Conservation (phyloP, 1,284 basidiomycete genomes). For the Xanthoconium separans region DNA sequence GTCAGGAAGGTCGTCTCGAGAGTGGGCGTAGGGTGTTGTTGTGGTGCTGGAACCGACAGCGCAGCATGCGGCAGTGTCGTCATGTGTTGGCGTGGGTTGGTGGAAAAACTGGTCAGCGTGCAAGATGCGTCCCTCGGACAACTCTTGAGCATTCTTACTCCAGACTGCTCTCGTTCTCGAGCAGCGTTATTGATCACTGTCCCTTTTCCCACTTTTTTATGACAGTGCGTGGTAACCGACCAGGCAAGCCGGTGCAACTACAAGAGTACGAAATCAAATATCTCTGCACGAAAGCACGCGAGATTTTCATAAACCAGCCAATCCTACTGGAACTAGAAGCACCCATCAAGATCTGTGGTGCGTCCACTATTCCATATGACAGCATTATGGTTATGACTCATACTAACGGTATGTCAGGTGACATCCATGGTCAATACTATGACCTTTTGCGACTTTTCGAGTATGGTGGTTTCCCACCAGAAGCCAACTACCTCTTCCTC, state of each 20-base stretch:
- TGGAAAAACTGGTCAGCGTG: slow-evolving; percentile 11
- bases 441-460: slow-evolving; percentile 92
- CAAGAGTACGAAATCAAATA: slow-evolving; percentile 97
- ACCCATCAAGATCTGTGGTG: slow-evolving; percentile 96
- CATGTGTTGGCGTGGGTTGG: slow-evolving; percentile 2
- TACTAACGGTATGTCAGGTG: slow-evolving; percentile 50
- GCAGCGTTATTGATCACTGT: slow-evolving; percentile 15
- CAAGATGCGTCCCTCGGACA: slow-evolving; percentile 3
- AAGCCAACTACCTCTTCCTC: slow-evolving; percentile 95
- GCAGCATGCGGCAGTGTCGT: slow-evolving; percentile 22
- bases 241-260: slow-evolving; percentile 91
- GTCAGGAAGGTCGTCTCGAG: not conserved
- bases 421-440: slow-evolving; percentile 96
- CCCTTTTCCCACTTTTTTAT: slow-evolving; percentile 14
- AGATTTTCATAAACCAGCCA: slow-evolving; percentile 96
- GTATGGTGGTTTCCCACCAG: slow-evolving; percentile 93
- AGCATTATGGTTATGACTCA: slow-evolving; percentile 16
- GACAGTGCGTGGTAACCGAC: slow-evolving; percentile 88
- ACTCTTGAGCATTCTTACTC: slow-evolving; percentile 1
- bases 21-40: slow-evolving; percentile 8
- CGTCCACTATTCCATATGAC: slow-evolving; percentile 35
- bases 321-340: slow-evolving; percentile 93
- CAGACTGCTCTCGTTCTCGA: not conserved
- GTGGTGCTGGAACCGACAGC: not conserved
- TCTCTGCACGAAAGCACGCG: slow-evolving; percentile 90